Percentiles rank a stretch among this genome's conserved stretches.
phyloP scores from a whole-genome alignment of 768 basidiomycete genomes.

The Chalciporus pseudorubinellus region DNA sequence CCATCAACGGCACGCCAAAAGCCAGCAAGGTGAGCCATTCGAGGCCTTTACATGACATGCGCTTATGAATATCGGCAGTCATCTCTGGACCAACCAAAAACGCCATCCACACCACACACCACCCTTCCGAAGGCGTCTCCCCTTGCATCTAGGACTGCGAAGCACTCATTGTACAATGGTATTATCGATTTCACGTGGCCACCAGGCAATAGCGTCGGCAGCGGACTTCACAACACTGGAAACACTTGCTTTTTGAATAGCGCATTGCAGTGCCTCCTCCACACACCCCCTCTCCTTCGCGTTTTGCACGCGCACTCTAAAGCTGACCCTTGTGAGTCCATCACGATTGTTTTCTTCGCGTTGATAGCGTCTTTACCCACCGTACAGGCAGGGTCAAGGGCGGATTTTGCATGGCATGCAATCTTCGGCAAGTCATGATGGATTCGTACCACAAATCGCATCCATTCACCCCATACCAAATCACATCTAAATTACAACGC shows the following conservation, averaged over 20 bases:
- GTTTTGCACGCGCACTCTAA: constrained; percentile 51
- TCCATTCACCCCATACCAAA: constrained; percentile 59
- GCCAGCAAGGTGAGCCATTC: constrained; percentile 44
- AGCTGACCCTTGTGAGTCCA: constrained; percentile 55
- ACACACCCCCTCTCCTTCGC: constrained; percentile 84
- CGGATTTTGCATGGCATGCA: constrained; percentile 80
- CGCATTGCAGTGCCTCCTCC: constrained; percentile 87
- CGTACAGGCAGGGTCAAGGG: constrained; percentile 39
- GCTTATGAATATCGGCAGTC: constrained; percentile 4
- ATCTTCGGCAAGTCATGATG: constrained; percentile 53
- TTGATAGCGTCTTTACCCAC: constrained; percentile 4
- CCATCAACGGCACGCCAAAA: constrained; percentile 71
- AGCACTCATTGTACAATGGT: constrained; percentile 46
- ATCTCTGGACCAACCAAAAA: constrained; percentile 22
- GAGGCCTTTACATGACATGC: neutral
- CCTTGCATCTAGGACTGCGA: constrained; percentile 23
- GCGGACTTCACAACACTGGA: constrained; percentile 78
- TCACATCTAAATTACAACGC: constrained; percentile 74
- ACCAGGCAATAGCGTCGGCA: constrained; percentile 42
- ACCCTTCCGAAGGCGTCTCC: constrained; percentile 29
- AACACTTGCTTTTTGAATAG: constrained; percentile 98
- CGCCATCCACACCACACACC: constrained; percentile 26
- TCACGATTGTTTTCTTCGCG: neutral
- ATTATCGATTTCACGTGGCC: constrained; percentile 69
- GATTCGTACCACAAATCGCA: constrained; percentile 47